Evolutionary conservation across 1,284 basidiomycete genomes (phyloP), one percentile per base, ranked within the genome.

Genomic region (Pseudozyma sp.): DNA sequence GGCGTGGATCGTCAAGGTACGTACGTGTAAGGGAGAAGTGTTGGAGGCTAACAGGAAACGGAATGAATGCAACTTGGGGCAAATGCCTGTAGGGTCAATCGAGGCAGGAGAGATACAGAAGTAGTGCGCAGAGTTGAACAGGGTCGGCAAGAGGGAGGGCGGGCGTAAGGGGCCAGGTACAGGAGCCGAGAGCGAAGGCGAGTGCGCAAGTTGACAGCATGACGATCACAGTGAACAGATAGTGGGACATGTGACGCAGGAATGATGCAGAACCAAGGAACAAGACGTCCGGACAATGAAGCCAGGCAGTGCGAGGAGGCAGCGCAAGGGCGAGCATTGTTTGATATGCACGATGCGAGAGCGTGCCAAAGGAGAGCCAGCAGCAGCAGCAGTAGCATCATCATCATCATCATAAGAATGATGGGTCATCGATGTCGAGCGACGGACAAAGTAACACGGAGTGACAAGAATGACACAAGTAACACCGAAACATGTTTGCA

Each of bases 181-280:
- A 59, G 5, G 16, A 45, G 16, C 39, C 42, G 51, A 36, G 36
- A 31, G 44, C 44, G 25, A 48, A n/a, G 38, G 51, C 12, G 52
- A 44, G 35, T 44, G 66, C 66, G 54, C 66, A 69, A 59, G 36
- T 56, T 50, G 59, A 63, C 56, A 59, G 66, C 19, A 42, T 31
- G 38, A 25, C 2, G 19, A 34, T 50, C 39, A 40, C 14, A 21
- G 51, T 45, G 34, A 21, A 42, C 19, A 31, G n/a, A 12, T 31
- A 14, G 31, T 36, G 44, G 10, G n/a, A 47, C 35, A 35, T 25
- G 25, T 1, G 47, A 35, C 36, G 45, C 21, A 48, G 35, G 36
- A 39, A 39, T 36, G 44, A 21, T 25, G 54, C 44, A 19, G 47
- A 14, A 25, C 21, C 39, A 40, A 40, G 13, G 43, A 19, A 19